Evolutionary conservation across 1,139 yeast species (phyloP), one percentile per base, ranked within the genome.

Genomic region (Hyphopichia pseudoburtonii): DNA sequence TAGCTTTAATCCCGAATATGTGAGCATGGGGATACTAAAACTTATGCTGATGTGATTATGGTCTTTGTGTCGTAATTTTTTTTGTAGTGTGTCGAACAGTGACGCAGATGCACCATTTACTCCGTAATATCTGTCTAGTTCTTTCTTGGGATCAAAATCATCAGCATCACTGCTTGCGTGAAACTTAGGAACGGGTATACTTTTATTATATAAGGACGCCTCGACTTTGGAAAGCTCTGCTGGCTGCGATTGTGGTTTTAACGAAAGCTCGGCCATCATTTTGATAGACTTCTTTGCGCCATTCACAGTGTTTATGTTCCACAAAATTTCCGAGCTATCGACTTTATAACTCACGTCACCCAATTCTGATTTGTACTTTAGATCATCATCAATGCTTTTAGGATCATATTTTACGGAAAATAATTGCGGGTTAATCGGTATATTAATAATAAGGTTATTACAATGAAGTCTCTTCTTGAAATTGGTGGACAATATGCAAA

Each of bases 271-370:
- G 0, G 75, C 70, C 73, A 71, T 70, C 75, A 71, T 68, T 37
- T 65, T 59, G 12, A 68, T 57, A 11, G 62, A 47, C 23, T 55
- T 52, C 32, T 46, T 47, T 36, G 64, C 67, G 2, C 90, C 90
- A 18, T 76, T 74, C 30, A 82, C 55, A 12, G 76, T 63, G 2
- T 73, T 76, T 9, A 85, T 68, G 33, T 67, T 66, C 94, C 94
- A 85, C 1, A 78, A 53, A 3, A 85, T 51, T 41, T 76, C 78
- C 18, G 79, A 73, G 22, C 77, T 70, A 44, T 70, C 65, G 5
- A 71, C 54, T 31, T 69, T 66, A 45, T 53, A 70, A 31, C 57
- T 56, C 4, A 70, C 76, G 17, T 62, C 66, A 1, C 77, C 77
- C 32, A 55, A 34, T 44, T 71, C 76, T 2, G 74, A 55, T 39